These are phyloP conservation scores for Schwanniomyces pseudopolymorphus DNA, from an alignment of 805 yeast genomes.

Conservation along the genomic window DNA sequence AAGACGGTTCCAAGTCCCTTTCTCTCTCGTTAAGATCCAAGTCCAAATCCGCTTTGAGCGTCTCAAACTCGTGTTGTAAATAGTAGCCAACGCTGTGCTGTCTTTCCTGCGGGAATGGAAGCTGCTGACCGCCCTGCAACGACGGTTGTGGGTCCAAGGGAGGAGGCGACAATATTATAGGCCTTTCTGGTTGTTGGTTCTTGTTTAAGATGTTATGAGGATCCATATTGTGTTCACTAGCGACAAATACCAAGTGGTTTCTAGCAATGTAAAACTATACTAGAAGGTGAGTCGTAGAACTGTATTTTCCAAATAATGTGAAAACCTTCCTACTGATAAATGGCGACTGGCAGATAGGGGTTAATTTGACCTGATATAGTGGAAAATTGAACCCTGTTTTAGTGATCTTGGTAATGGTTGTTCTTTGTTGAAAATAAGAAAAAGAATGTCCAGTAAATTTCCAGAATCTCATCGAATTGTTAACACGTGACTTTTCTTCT, in stretches of 20 bases:
- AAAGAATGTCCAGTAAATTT: neutral
- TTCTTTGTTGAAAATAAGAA: neutral
- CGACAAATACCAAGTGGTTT: neutral
- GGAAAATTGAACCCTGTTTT: neutral
- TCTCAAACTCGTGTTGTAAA: constrained; percentile 47
- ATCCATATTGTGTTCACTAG: constrained; percentile 9
- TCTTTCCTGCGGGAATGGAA: constrained; percentile 15
- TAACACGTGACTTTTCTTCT: neutral
- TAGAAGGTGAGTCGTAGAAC: neutral
- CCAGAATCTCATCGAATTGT: neutral
- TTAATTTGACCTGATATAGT: neutral
- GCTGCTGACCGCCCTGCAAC: constrained; percentile 2
- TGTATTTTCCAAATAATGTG: neutral
- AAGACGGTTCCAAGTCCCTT: constrained; percentile 6
- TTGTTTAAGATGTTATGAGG: constrained; percentile 10
- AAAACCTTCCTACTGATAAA: neutral
- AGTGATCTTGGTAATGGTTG: neutral
- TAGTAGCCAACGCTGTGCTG: constrained; percentile 47
- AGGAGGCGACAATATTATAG: constrained; percentile 43
- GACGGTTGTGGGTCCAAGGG: constrained; percentile 28
- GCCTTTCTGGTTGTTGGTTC: constrained; percentile 27
- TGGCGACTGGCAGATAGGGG: neutral
- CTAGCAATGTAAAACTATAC: neutral
- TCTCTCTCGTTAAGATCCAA: constrained; percentile 33
- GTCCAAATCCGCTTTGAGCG: constrained; percentile 46